Evolutionary conservation across 495 filamentous ascomycete genomes (phyloP).

Genomic region (Xylaria telfairii): DNA sequence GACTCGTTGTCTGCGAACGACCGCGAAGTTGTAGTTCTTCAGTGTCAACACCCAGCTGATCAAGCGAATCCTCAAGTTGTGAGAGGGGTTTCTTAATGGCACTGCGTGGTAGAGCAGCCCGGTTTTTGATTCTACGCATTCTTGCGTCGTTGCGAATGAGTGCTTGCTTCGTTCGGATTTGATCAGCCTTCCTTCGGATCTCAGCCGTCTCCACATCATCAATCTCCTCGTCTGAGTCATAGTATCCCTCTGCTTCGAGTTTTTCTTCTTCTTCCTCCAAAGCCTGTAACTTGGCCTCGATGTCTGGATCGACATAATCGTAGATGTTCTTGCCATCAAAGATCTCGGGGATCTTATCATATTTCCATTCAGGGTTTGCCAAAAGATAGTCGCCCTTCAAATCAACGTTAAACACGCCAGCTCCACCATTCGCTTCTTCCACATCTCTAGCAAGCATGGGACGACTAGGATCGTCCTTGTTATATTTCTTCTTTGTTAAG

Average conservation of each 20-base stretch:
- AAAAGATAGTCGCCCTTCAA: conserved; percentile 85
- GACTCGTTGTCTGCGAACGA: conserved; percentile 60
- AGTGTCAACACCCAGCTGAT: conserved; percentile 84
- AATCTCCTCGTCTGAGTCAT: conserved; percentile 61
- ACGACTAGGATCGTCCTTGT: conserved; percentile 84
- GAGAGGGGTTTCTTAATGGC: conserved; percentile 76
- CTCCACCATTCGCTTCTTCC: conserved; percentile 90
- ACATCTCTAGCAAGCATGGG: conserved; percentile 81
- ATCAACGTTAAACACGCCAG: conserved; percentile 94
- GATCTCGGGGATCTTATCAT: conserved; percentile 93
- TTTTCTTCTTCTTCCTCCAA: conserved; percentile 95
- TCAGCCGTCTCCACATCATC: conserved; percentile 88
- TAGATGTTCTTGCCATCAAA: conserved; percentile 95
- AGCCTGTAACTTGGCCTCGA: conserved; percentile 86
- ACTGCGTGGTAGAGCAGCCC: conserved; percentile 85
- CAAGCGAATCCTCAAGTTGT: conserved; percentile 82
- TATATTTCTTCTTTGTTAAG: conserved; percentile 81
- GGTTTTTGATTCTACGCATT: conserved; percentile 93
- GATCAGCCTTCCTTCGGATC: conserved; percentile 85
- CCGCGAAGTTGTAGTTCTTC: conserved; percentile 73
- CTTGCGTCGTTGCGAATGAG: conserved; percentile 90
- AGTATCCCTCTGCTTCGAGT: conserved; percentile 66
- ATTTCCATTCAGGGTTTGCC: conserved; percentile 87
- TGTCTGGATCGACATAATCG: conserved; percentile 96
- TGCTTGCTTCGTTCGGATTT: conserved; percentile 89